Base-by-base conservation (phyloP, 2,329 filamentous ascomycete species). In the Purpureocillium lavendulum region DNA sequence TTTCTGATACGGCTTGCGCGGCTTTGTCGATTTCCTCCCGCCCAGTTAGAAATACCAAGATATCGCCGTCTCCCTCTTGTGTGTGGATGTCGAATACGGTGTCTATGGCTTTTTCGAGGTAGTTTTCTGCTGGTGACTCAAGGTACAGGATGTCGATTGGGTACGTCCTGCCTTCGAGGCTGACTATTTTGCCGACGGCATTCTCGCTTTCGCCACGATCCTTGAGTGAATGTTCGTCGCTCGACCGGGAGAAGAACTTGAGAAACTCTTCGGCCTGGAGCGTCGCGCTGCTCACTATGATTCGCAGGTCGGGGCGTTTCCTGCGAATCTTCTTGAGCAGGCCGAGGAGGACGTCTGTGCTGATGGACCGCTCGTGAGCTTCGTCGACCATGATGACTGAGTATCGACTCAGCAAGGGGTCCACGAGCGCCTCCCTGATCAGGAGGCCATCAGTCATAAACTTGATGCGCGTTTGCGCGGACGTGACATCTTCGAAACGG, bases 341-440 rank as follows among this genome's bases (percentile, higher is more conserved):
- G 0, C 92, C 90, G 4, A 98, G 73, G 7, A 97, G 70, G 11
- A 98, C 77, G 55, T 98, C 92, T 1, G 89, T 94, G 58, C 87
- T 94, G 43, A 97, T 75, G 36, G 88, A 95, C 39, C 92, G 75
- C 62, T 97, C 90, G 57, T 98, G 92, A 7, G 90, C 92, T 63
- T 97, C 90, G 56, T 98, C 92, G 7, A 98, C 84, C 87, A 98
- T 96, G 51, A 98, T 87, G 33, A 95, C 84, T 0, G 88, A 94
- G 58, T 98, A 98, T 10, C 87, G 77, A 15, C 86, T 92, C 29
- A 98, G 65, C 4, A 97, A 65, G 11, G 92, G 92, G 60, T 98
- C 92, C 4, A 96, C 86, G 4, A 98, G 73, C 21, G 90, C 92
- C 63, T 98, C 92, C 52, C 90, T 73, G 39, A 98, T 78, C 26